Base-by-base conservation (phyloP, 441 rosid genomes). In the Euphorbia celastroides region DNA sequence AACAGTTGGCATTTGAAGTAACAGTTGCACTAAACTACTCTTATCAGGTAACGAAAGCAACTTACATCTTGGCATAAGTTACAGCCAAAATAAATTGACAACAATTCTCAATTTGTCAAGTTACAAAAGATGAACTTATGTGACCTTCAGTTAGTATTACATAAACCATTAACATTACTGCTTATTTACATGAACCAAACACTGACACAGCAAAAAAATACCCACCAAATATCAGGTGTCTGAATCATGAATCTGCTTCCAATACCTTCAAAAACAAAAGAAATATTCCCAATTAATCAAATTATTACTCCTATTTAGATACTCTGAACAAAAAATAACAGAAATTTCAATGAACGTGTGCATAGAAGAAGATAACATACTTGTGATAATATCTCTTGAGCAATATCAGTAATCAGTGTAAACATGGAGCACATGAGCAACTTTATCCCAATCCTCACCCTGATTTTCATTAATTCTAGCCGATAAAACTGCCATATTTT, bases 371-470 rank as follows among this genome's bases (percentile, higher is more conserved):
- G 28, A 2, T 6, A 14, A 58, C 63, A 27, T 41, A 67, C 70
- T 26, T 67, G 28, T 11, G 22, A 32, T 57, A 26, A 20, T 55
- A 5, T 13, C 62, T 38, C 11, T 4, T 57, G 41, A 17, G 55
- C 27, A 10, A 14, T 12, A 36, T 19, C 57, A 52, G 28, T 34
- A 20, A 25, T 69, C 62, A 19, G 51, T 41, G 7, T 69, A 62
- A 17, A 69, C 32, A 55, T 62, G 26, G 61, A 61, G 67, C 2
- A 69, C 41, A 54, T 69, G 72, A 38, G 67, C 62, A 38, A 69
- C 23, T 62, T 68, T 68, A 31, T 58, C 50, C 48, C 65, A 68
- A 48, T 70, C 77, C 20, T 65, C 56, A 8, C 68, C 68, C 34
- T 62, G 51, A 17, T 27, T 41, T 31, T 67, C 63, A 10, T 50